phyloP scores from a whole-genome alignment of 768 basidiomycete genomes.

The Macrolepiota albuminosa region DNA sequence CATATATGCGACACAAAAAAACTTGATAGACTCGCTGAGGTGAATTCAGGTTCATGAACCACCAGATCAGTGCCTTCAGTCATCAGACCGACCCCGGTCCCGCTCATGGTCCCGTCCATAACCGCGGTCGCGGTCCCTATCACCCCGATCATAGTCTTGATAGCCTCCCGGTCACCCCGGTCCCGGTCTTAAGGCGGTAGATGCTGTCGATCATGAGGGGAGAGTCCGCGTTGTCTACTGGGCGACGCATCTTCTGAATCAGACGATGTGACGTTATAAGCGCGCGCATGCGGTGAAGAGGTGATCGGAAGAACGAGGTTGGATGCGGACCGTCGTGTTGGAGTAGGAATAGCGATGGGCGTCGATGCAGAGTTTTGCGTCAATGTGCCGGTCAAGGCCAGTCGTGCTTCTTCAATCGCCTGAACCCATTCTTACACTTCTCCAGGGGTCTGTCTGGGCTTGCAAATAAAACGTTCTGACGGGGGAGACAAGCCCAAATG shows the following conservation, averaged over 20 bases:
- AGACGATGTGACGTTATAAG: constrained; percentile 60
- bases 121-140: constrained; percentile 18
- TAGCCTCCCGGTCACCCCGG: constrained; percentile 29
- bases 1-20: too few species aligned
- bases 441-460: constrained; percentile 50
- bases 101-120: too few species aligned
- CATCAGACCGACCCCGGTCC: too few species aligned
- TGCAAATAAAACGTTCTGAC: constrained; percentile 89
- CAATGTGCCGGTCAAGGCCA: constrained; percentile 56
- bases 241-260: constrained; percentile 74
- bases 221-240: constrained; percentile 34
- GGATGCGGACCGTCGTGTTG: constrained; percentile 18
- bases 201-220: constrained; percentile 39
- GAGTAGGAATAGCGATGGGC: constrained; percentile 35
- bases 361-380: constrained; percentile 51
- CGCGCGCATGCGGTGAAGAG: constrained; percentile 45
- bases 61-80: too few species aligned
- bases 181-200: constrained; percentile 15
- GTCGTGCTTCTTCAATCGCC: constrained; percentile 74
- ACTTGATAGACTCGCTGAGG: too few species aligned
- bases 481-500: constrained; percentile 90
- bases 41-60: too few species aligned
- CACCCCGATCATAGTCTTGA: constrained; percentile 39
- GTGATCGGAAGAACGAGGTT: constrained; percentile 32
- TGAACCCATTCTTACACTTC: constrained; percentile 82